Evolutionary conservation across 2,329 filamentous ascomycete genomes (phyloP), one percentile per base, ranked within the genome.

Genomic region (Fusarium floridanum): DNA sequence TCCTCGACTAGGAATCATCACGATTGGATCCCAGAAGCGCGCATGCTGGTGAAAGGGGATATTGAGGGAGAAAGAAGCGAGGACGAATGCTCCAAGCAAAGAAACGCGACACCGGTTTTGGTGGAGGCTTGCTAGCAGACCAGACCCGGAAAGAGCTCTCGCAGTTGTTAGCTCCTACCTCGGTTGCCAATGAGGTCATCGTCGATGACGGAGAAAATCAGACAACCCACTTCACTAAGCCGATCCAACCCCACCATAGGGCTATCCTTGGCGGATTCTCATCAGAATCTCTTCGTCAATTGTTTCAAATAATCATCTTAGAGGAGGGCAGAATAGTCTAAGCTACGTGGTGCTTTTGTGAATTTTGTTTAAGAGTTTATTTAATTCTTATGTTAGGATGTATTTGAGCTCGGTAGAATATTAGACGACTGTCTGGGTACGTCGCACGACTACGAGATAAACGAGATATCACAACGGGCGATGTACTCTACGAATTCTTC

Each of bases 1-100:
- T 32, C 48, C 48, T 73, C 79, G 76, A 71, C 73, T 70, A 24
- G 73, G 67, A 64, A 82, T 81, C 80, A 82, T 82, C 68, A 65
- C 73, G 67, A 57, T 27, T 55, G n/a, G 14, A 55, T 32, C 34
- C 57, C 55, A 66, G 48, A 60, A 62, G 60, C 45, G 50, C 45
- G 53, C 68, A 73, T 73, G 57, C 71, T 76, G 67, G 22, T 57
- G 8, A 27, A 27, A 6, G 24, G 34, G 45, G 16, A 41, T n/a
- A 45, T 16, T 14, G n/a, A 61, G 29, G 11, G 32, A 17, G 24
- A 14, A 34, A 20, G 37, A 43, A 20, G 29, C 24, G 22, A 53
- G 41, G 12, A 36, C 11, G n/a, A 43, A 12, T 24, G n/a, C 20
- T 41, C 22, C 10, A 24, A n/a, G 55, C 32, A 24, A 24, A 53